Base-by-base conservation (phyloP, 768 basidiomycete species). In the Multifurca ochricompacta region DNA sequence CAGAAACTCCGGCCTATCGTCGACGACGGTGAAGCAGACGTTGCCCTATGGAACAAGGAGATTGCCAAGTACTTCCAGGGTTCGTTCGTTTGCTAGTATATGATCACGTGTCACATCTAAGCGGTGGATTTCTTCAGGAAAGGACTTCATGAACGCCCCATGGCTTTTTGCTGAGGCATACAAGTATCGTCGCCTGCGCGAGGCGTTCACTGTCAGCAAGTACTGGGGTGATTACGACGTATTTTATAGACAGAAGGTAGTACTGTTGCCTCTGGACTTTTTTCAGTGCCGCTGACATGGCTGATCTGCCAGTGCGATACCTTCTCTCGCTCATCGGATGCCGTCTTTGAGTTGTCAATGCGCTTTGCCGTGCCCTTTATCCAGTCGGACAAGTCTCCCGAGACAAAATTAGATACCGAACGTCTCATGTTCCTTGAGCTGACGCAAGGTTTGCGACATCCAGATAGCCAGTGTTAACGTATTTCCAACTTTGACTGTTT, bases 121-220 rank as follows among this genome's bases (percentile, higher is more conserved):
- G 34, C 35, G 6, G 13, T 9, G 27, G 28, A 34, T 58, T 42
- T 28, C 5, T 46, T 31, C 58, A 83, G 87, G 87, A 28, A 90
- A 88, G 69, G 85, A 89, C 63, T 93, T 91, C 65, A 94, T 94
- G 91, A 92, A 88, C 66, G 91, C 93, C 0, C 92, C 92, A 5
- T 95, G 92, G 93, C 73, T 96, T 16, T 96, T 97, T 63, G 94
- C 93, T 19, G 93, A 95, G 68, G 92, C 93, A 14, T 91, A 91
- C 74, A 91, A 91, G 68, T 91, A 91, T 67, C 85, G 90, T 61
- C 82, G 91, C 56, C 78, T 97, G 42, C 89, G 87, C 58, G 93
- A 95, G 69, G 91, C 89, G 70, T 97, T 97, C 74, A 91, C 87
- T 58, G 73, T 91, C 56, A 88, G 87, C 75, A 90, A 88, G 66